Evolutionary conservation across 306 rosid species (phyloP), one percentile per base, ranked within the genome.

Genomic region (Dryas alaskensis): DNA sequence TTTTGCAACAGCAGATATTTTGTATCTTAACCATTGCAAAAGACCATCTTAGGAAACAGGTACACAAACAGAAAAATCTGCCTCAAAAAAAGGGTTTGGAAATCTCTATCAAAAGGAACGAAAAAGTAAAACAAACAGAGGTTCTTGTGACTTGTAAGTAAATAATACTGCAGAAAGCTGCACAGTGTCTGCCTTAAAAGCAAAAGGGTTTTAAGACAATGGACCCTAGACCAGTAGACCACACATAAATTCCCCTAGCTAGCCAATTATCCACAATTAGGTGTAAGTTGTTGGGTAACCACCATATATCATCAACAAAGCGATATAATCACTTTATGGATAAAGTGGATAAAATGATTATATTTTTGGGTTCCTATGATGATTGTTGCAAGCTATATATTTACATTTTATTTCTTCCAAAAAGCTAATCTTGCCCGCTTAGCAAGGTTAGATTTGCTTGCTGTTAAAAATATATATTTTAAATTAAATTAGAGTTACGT

Each of bases 161-260:
- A 62, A 4, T 44, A 46, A 46, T 17, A 22, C 42, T 63, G 16
- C 69, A 64, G 69, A 65, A 44, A n/a, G 68, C 27, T 8, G 67
- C 50, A n/a, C 7, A 43, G 7, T 0, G 42, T 63, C 31, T 2
- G 31, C 12, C 48, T 42, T 8, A 63, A 63, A 55, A 42, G 67
- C 11, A 22, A 57, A 14, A 62, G 6, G 13, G 27, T 40, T 40
- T 40, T 42, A 40, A 40, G 49, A 16, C 48, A 42, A 63, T 16
- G 25, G 25, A 53, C 25, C 10, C 17, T 2, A 53, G 10, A 52
- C 7, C 22, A 52, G 31, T 27, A 27, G 31, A 31, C 37, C 37
- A 31, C 3, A 31, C 37, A 31, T 31, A 31, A 31, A 31, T 31
- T 31, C 37, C 37, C 37, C 37, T 31, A 1, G 37, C 37, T 31